Conservation (phyloP, 208 protist genomes). For the Strigomonas culicis region DNA sequence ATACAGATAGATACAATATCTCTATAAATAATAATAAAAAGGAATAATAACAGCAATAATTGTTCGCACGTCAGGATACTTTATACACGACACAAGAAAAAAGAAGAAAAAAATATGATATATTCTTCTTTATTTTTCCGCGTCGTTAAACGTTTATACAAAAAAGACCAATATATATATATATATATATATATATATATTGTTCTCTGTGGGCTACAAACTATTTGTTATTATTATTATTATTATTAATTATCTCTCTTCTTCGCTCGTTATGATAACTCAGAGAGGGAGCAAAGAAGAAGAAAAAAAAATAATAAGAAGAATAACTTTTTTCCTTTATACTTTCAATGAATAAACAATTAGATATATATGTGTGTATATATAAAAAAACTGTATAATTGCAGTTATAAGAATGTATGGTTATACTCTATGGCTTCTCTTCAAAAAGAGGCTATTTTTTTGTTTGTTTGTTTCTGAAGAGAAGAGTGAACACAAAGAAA, state of each 20-base stretch:
- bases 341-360: background rate
- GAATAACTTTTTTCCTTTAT: constrained; percentile 9
- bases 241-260: background rate
- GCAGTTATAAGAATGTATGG: background rate
- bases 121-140: constrained; percentile 3
- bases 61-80: no score
- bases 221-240: constrained; percentile 13
- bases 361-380: background rate
- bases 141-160: no score
- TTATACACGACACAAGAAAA: no score
- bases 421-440: constrained; percentile 4
- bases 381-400: no score
- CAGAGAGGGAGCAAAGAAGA: background rate
- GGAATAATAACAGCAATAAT: no score
- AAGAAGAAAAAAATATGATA: no score
- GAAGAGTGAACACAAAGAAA: background rate
- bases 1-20: no score
- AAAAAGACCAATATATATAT: no score
- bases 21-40: no score
- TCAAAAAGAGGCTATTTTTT: background rate
- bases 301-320: constrained; percentile 22
- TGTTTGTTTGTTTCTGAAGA: constrained; percentile 5
- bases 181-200: constrained; percentile 2
- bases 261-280: background rate
- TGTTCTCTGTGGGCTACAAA: background rate